Percentiles rank a stretch among this genome's conserved stretches.
These are phyloP conservation scores for Cenococcum geophilum DNA, from an alignment of 495 filamentous ascomycete species.

Conservation along the genomic window DNA sequence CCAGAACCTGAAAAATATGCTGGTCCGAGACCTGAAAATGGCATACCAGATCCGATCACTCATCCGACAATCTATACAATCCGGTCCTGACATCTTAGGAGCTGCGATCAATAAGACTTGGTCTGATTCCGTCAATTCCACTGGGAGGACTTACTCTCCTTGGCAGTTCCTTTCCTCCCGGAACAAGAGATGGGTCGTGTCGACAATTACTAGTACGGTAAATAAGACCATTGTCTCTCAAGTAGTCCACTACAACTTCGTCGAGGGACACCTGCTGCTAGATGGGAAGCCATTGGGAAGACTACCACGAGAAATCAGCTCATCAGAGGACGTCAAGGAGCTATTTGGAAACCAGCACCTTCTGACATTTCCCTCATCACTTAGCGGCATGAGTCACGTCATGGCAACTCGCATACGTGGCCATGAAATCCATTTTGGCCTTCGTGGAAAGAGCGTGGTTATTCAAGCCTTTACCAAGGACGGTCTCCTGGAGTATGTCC, in stretches of 20 bases:
- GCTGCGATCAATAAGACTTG: conserved; percentile 14
- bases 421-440: conserved; percentile 46
- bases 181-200: conserved; percentile 38
- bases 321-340: conserved; percentile 36
- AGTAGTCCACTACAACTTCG: conserved; percentile 41
- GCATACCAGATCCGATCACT: conserved; percentile 36
- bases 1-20: conserved; percentile 32
- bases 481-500: conserved; percentile 39
- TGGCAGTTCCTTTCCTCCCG: conserved; percentile 29
- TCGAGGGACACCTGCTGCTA: conserved; percentile 46
- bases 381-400: conserved; percentile 44
- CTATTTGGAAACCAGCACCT: conserved; percentile 48
- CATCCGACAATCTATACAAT: conserved; percentile 28
- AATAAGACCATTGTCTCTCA: conserved; percentile 26
- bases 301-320: conserved; percentile 42
- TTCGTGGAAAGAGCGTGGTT: conserved; percentile 37
- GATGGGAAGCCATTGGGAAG: conserved; percentile 46
- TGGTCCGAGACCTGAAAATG: conserved; percentile 49
- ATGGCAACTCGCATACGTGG: conserved; percentile 30
- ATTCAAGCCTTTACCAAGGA: conserved; percentile 34
- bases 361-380: conserved; percentile 42
- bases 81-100: conserved; percentile 1
- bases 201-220: conserved; percentile 17
- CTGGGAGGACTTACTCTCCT: conserved; percentile 3
- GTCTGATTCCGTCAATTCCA: conserved; percentile 1